Evolutionary conservation across 1,284 basidiomycete genomes (phyloP).

Genomic region (Tylopilus sp.): DNA sequence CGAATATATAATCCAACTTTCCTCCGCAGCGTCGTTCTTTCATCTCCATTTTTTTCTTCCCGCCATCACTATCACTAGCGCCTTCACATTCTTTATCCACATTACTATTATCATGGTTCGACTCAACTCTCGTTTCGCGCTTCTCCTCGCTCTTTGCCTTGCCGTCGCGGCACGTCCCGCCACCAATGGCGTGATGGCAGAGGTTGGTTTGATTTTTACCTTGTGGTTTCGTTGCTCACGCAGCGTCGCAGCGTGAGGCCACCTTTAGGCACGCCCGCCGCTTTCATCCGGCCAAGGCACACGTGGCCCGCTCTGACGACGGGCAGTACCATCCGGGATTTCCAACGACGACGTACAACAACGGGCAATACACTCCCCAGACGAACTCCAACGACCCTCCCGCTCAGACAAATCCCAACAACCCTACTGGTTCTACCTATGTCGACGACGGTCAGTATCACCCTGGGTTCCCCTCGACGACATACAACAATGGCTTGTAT

Average conservation of each 20-base stretch:
- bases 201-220: constrained; percentile 13
- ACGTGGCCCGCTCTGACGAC: constrained; percentile 19
- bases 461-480: constrained; percentile 17
- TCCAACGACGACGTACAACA: constrained; percentile 15
- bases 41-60: constrained; percentile 2
- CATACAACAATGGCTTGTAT: constrained; percentile 20
- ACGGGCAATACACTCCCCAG: constrained; percentile 11
- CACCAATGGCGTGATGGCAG: not conserved
- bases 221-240: constrained; percentile 8
- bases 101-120: constrained; percentile 33
- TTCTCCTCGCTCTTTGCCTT: constrained; percentile 31
- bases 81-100: constrained; percentile 29
- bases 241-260: constrained; percentile 7
- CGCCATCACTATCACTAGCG: constrained; percentile 18
- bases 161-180: constrained; percentile 26
- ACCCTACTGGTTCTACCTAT: not conserved
- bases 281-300: constrained; percentile 10
- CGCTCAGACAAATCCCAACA: no score
- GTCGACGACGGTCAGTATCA: constrained; percentile 18
- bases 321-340: constrained; percentile 22
- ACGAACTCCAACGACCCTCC: not conserved
- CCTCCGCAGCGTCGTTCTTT: not conserved
- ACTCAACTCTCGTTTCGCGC: constrained; percentile 29
- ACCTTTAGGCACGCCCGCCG: constrained; percentile 13
- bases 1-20: constrained; percentile 24